phyloP scores from a whole-genome alignment of 805 yeast genomes.

The Ogataea ganodermae region DNA sequence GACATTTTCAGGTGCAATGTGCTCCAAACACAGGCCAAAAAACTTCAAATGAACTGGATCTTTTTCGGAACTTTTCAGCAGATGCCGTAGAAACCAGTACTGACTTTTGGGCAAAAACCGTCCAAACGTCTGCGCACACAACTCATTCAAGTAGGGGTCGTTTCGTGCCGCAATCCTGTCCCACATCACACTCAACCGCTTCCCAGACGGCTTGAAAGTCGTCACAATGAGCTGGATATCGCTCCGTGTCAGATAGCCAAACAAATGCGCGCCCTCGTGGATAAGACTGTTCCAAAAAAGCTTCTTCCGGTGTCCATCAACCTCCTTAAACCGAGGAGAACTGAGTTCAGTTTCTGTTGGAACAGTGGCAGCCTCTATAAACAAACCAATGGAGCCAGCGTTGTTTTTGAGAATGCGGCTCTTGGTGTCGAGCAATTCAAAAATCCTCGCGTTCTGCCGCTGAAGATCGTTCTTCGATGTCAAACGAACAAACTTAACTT shows the following conservation, averaged over 20 bases:
- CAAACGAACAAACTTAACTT: background rate
- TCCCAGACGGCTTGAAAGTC: background rate
- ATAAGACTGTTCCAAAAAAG: background rate
- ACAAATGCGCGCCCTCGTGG: background rate
- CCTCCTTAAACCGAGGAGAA: background rate
- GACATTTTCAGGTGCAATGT: background rate
- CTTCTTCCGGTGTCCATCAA: background rate
- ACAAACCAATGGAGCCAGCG: background rate
- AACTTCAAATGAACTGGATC: background rate
- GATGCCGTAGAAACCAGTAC: background rate
- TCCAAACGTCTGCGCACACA: background rate
- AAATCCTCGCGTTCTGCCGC: background rate
- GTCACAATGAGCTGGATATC: slow-evolving; percentile 2
- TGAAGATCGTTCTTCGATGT: background rate
- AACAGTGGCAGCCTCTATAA: background rate
- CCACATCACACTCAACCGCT: background rate
- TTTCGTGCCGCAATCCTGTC: background rate
- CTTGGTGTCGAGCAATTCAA: background rate
- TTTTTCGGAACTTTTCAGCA: background rate
- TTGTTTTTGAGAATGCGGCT: background rate
- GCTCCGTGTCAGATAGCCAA: background rate
- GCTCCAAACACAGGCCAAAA: background rate
- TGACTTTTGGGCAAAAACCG: background rate
- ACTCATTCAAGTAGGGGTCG: background rate
- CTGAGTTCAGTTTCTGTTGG: background rate